These are phyloP conservation scores for Miamiensis avidus DNA, from an alignment of 169 alveolate genomes.

Conservation along the genomic window DNA sequence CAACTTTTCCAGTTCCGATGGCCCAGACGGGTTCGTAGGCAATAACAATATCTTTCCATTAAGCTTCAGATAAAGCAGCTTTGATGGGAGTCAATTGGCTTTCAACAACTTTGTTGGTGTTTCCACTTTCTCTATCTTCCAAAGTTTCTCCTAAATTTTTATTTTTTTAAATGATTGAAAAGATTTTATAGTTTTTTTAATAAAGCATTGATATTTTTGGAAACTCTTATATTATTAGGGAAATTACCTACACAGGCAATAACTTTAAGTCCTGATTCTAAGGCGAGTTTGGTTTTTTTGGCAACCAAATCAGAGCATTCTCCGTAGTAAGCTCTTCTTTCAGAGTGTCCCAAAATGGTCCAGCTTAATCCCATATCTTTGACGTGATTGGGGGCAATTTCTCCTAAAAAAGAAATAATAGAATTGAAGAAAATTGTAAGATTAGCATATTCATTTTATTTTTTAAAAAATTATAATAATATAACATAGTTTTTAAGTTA, in stretches of 20 bases:
- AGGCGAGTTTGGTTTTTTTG: conserved; percentile 88
- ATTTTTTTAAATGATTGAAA: no score
- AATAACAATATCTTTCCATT: conserved; percentile 93
- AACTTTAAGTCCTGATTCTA: conserved; percentile 82
- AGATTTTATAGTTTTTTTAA: no score
- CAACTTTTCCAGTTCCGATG: conserved; percentile 98
- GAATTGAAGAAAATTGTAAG: no score
- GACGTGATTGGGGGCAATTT: conserved; percentile 92
- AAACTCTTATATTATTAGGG: no score
- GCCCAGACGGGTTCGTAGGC: conserved; percentile 99
- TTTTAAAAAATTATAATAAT: no score
- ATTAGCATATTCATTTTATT: no score
- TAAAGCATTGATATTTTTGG: no score
- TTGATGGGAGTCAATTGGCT: conserved; percentile 78
- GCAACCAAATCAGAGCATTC: conserved; percentile 95
- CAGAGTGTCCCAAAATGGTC: conserved; percentile 98
- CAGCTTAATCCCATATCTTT: conserved; percentile 92
- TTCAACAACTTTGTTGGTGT: conserved; percentile 91
- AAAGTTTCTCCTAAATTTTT: conserved; percentile 90
- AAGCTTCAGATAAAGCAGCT: conserved; percentile 34
- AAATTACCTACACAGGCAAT: conserved; percentile 88
- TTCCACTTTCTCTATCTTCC: conserved; percentile 93
- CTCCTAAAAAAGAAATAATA: conserved; percentile 93
- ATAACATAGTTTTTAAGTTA: no score
- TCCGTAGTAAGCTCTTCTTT: conserved; percentile 93